Conservation (phyloP, 169 alveolate genomes). For the Eimeria falciformis region DNA sequence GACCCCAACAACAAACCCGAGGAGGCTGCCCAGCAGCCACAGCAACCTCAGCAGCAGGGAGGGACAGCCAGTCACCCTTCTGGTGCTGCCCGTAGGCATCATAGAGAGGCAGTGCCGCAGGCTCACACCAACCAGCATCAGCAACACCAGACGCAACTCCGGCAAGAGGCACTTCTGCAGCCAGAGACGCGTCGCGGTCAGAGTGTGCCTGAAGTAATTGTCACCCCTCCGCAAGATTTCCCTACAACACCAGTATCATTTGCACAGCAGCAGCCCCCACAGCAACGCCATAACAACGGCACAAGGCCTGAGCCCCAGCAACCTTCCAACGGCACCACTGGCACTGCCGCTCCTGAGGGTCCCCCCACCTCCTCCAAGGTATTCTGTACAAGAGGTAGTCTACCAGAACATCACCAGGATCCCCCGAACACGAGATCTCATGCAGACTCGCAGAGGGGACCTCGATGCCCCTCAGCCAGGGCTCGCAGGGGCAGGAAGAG, state of each 20-base stretch:
- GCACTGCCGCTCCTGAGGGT: not conserved
- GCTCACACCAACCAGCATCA: conserved; percentile 15
- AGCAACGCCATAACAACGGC: too few relatives aligned
- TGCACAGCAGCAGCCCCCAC: not conserved
- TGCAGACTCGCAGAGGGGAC: conserved; percentile 31
- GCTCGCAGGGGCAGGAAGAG: conserved; percentile 62
- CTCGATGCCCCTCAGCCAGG: conserved; percentile 27
- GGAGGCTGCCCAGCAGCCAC: conserved; percentile 2
- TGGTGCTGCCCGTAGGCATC: conserved; percentile 9
- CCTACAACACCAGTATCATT: not conserved
- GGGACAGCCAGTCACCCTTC: conserved; percentile 6
- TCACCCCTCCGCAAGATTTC: not conserved
- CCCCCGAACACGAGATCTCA: not conserved
- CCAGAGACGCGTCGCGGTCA: not conserved
- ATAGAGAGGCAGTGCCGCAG: not conserved
- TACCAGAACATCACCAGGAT: not conserved
- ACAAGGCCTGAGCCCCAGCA: conserved; percentile 14
- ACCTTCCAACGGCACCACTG: not conserved
- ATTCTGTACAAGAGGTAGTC: not conserved
- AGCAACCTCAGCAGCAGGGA: not conserved
- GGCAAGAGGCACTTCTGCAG: not conserved
- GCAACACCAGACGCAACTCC: conserved; percentile 10
- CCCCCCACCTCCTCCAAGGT: not conserved
- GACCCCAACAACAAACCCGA: not conserved
- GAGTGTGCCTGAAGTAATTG: not conserved